Evolutionary conservation across 2,329 filamentous ascomycete species (phyloP).

Genomic region (Aspergillus sp.): DNA sequence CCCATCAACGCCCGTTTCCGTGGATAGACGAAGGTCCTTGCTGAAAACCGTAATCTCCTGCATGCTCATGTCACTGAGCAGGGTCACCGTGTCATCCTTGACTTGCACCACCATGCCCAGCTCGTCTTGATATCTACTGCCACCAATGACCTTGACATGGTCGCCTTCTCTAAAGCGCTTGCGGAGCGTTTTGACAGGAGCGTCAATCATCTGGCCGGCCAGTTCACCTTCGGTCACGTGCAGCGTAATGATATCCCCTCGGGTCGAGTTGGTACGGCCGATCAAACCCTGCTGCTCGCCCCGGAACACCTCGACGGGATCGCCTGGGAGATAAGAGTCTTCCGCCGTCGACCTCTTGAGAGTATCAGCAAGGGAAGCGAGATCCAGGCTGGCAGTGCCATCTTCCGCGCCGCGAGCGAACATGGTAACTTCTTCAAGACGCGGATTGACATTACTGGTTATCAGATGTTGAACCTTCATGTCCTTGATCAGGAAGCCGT

Average conservation of each 20-base stretch:
- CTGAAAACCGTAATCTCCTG: slow-evolving; percentile 95
- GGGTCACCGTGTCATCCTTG: slow-evolving; percentile 80
- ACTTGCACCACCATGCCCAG: slow-evolving; percentile 96
- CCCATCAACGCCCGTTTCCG: slow-evolving; percentile 79
- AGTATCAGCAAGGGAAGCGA: slow-evolving; percentile 81
- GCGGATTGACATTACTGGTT: slow-evolving; percentile 86
- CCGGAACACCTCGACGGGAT: slow-evolving; percentile 92
- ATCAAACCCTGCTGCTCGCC: slow-evolving; percentile 90
- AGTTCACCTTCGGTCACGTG: slow-evolving; percentile 75
- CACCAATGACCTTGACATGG: slow-evolving; percentile 96
- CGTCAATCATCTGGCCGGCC: slow-evolving; percentile 75
- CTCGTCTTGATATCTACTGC: slow-evolving; percentile 87
- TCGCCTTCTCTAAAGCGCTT: slow-evolving; percentile 91
- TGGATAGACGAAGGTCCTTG: slow-evolving; percentile 88
- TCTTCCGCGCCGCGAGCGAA: slow-evolving; percentile 85
- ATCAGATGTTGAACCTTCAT: slow-evolving; percentile 79
- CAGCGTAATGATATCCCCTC: slow-evolving; percentile 85
- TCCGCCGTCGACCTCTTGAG: slow-evolving; percentile 74
- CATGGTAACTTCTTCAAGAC: slow-evolving; percentile 87
- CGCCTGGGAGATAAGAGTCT: slow-evolving; percentile 80
- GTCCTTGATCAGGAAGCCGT: slow-evolving; percentile 88
- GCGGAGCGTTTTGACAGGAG: slow-evolving; percentile 80
- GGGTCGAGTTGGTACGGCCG: slow-evolving; percentile 75
- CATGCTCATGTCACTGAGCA: slow-evolving; percentile 86
- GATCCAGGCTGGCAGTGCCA: slow-evolving; percentile 84